These are phyloP conservation scores for Fusarium poae DNA, from an alignment of 2,329 filamentous ascomycete genomes.

Conservation along the genomic window DNA sequence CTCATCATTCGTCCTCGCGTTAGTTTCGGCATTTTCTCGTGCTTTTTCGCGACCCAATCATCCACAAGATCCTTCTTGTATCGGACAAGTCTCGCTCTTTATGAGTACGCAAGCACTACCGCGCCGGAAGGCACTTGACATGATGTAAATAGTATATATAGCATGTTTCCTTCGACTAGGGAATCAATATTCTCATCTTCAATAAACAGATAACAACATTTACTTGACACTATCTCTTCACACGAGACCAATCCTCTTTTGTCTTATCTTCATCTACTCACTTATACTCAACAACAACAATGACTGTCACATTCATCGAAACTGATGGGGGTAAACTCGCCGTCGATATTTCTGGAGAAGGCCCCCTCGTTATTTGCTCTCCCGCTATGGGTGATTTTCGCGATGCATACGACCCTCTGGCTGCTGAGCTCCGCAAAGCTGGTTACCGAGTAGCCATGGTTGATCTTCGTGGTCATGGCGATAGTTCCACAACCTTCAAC, in stretches of 20 bases:
- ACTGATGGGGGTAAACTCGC: slow-evolving; percentile 35
- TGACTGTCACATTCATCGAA: slow-evolving; percentile 33
- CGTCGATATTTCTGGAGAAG: slow-evolving; percentile 23
- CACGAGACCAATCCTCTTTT: neutral
- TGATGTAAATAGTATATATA: slow-evolving; percentile 11
- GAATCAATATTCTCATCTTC: fast-evolving
- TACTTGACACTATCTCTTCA: fast-evolving
- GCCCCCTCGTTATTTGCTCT: slow-evolving; percentile 35
- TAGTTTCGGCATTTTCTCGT: slow-evolving; percentile 30
- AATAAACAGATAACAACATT: neutral
- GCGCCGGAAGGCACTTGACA: neutral
- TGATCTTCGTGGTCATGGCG: slow-evolving; percentile 35
- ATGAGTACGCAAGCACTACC: neutral
- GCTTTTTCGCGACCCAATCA: slow-evolving; percentile 8
- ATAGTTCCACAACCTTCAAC: slow-evolving; percentile 24
- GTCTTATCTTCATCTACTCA: neutral
- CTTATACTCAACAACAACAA: neutral
- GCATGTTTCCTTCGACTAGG: fast-evolving
- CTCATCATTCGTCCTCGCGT: neutral
- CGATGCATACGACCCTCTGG: slow-evolving; percentile 25
- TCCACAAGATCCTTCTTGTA: fast-evolving
- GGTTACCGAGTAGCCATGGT: slow-evolving; percentile 32
- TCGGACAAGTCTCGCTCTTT: slow-evolving; percentile 13
- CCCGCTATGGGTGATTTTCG: slow-evolving; percentile 35
- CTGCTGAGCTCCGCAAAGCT: slow-evolving; percentile 5